These are phyloP conservation scores for Solanum acaule DNA, from an alignment of 257 asterid species.

Conservation along the genomic window DNA sequence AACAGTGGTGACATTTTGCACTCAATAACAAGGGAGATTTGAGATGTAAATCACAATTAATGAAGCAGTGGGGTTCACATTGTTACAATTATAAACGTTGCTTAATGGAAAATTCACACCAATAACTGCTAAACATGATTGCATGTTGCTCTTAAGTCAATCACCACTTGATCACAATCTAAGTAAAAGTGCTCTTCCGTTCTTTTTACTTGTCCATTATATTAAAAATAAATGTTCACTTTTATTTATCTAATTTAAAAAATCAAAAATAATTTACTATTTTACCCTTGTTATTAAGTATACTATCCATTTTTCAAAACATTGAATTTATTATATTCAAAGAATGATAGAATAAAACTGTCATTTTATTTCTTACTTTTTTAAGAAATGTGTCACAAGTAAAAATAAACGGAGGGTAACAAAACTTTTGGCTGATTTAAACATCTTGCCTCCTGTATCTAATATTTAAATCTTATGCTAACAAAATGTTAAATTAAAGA, in stretches of 20 bases:
- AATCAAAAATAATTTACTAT: no score
- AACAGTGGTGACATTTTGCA: background rate
- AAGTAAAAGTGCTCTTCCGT: background rate
- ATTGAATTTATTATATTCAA: no score
- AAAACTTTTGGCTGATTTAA: background rate
- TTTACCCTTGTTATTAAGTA: background rate
- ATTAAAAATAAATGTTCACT: accelerated
- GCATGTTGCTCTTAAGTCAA: background rate
- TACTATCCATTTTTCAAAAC: no score
- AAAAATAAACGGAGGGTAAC: background rate
- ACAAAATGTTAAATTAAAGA: background rate
- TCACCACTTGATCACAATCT: background rate
- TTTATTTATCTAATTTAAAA: no score
- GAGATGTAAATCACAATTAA: background rate
- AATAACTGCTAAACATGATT: background rate
- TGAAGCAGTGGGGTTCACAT: background rate
- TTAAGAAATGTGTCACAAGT: background rate
- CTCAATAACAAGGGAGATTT: background rate
- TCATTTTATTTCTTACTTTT: background rate
- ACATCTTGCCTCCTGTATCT: background rate
- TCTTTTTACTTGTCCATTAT: background rate
- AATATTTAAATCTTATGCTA: background rate
- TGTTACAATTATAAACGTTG: background rate
- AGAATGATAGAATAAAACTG: background rate
- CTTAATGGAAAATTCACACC: background rate